Evolutionary conservation across 2,329 filamentous ascomycete genomes (phyloP).

Genomic region (Colletotrichum sp.): DNA sequence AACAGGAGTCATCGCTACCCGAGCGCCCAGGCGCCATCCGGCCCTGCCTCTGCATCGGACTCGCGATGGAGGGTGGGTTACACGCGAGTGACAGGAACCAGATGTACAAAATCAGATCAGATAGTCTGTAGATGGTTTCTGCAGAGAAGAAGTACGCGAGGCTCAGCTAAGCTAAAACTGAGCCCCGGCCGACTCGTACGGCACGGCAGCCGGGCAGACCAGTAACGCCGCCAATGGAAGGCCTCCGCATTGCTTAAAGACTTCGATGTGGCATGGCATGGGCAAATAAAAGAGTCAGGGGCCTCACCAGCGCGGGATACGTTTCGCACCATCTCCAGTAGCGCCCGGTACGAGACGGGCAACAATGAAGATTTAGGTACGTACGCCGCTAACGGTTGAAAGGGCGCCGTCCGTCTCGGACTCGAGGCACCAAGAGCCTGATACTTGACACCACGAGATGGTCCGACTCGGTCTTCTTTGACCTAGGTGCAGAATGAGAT

Average conservation of each 20-base stretch:
- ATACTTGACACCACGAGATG: background rate
- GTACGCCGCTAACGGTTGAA: background rate
- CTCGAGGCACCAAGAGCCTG: background rate
- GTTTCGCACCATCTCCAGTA: background rate
- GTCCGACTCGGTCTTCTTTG: background rate
- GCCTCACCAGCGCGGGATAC: background rate
- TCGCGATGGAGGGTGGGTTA: background rate
- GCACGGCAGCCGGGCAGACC: background rate
- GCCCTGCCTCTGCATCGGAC: background rate
- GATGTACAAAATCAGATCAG: background rate
- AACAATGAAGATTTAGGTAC: background rate
- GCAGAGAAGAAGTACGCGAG: background rate
- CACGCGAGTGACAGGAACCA: slow-evolving; percentile 4
- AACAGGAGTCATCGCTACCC: background rate
- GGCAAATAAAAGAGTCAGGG: background rate
- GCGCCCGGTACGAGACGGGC: background rate
- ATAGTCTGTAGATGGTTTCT: background rate
- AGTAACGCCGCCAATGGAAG: background rate
- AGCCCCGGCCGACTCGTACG: background rate
- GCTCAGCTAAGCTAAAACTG: background rate
- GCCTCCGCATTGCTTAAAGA: background rate
- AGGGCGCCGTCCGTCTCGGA: slow-evolving; percentile 2
- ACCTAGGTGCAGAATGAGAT: background rate
- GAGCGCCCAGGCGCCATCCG: background rate
- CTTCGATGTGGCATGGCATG: background rate